Evolutionary conservation across 331 rosid genomes (phyloP).

Genomic region (Malus hybrid): DNA sequence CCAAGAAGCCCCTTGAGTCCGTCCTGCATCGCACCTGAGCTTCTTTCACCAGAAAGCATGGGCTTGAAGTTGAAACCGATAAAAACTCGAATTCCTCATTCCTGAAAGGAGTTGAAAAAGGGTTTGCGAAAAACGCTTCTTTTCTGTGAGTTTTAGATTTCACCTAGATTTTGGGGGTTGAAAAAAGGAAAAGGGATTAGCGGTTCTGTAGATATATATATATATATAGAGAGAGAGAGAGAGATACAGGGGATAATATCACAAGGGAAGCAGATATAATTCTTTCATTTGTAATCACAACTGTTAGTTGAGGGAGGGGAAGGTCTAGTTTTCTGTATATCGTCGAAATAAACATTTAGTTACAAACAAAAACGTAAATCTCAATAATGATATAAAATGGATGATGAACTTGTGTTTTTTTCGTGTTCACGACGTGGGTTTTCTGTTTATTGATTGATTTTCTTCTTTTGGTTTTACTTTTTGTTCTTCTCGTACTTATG

Average conservation of each 20-base stretch:
- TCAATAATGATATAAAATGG: constrained; percentile 8
- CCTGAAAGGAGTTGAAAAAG: constrained; percentile 25
- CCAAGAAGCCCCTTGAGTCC: constrained; percentile 96
- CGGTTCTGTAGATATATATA: constrained; percentile 45
- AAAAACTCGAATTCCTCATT: constrained; percentile 51
- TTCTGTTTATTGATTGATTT: neutral
- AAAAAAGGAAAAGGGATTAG: constrained; percentile 17
- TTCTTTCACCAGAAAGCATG: constrained; percentile 95
- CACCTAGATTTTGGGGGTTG: constrained; percentile 18
- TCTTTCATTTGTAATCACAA: constrained; percentile 60
- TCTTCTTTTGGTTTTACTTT: neutral
- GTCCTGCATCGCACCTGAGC: constrained; percentile 87
- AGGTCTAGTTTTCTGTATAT: constrained; percentile 17
- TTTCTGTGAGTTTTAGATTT: constrained; percentile 18
- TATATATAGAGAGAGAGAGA: constrained; percentile 15
- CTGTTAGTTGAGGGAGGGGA: constrained; percentile 19
- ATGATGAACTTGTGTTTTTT: neutral
- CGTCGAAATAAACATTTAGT: constrained; percentile 14
- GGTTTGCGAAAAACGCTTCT: constrained; percentile 2
- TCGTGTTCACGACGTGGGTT: no score
- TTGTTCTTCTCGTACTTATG: neutral
- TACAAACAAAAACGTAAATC: constrained; percentile 2
- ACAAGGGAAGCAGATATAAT: constrained; percentile 41
- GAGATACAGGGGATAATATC: constrained; percentile 22
- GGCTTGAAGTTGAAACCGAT: constrained; percentile 97